Base-by-base conservation (phyloP, 257 asterid genomes). In the Echium plantagineum region DNA sequence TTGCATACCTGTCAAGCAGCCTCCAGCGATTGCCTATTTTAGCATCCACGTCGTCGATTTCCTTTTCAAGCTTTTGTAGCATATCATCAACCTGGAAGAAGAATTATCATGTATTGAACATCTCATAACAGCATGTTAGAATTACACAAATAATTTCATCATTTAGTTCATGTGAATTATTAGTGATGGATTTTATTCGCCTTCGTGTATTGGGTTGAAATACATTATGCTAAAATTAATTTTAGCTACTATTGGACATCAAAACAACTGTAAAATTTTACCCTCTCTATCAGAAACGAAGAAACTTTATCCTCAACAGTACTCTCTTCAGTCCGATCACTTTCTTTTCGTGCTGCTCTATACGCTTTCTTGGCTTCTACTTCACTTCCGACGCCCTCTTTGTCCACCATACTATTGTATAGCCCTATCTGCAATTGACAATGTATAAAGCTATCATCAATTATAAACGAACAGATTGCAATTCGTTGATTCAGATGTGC, bases 51-150 rank as follows among this genome's bases (percentile, higher is more conserved):
- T 83, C 91, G 76, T 89, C 97, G 58, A 93, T 93, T 70, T 93
- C 96, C 78, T 89, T 86, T 74, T 93, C 99, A 72, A 93, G 95
- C 70, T 86, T 93, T 47, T 93, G 96, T 57, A 93, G 96, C 97
- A 93, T 93, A 54, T 83, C 85, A 77, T 86, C 99, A 73, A 93
- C 96, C 97, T 93, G 73, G 64, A 74, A 52, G 55, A 59, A 66
- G 61, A 67, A 66, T 69, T 56, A n/a, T n/a, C n/a, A n/a, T n/a
- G n/a, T n/a, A n/a, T 52, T 38, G 55, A 53, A 73, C 52, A 57
- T 32, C 35, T 70, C 66, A 46, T 62, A 54, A 59, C 60, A 66
- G 54, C 53, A 48, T 57, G 53, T 12, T 35, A n/a, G 61, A 62
- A 32, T 63, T 28, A 24, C 58, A 26, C 28, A 58, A 48, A 28